Conservation (phyloP, 163 green algal genomes). For the Scenedesmus sp. region DNA sequence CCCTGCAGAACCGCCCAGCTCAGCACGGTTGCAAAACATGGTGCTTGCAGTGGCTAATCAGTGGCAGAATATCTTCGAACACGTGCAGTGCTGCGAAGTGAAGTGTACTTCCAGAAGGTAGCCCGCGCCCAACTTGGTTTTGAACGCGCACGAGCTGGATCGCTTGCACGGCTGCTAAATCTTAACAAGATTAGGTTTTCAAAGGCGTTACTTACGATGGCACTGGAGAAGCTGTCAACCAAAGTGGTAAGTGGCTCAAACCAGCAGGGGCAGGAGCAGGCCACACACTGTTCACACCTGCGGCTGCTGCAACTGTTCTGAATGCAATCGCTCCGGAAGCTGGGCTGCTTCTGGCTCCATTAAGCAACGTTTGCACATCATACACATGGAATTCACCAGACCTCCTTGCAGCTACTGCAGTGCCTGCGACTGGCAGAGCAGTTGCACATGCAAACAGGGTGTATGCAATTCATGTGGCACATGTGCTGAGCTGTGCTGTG, state of each 20-base stretch:
- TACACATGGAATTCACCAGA: neutral
- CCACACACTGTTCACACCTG: neutral
- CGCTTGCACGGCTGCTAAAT: neutral
- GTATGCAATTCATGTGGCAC: neutral
- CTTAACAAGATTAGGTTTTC: neutral
- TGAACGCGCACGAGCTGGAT: neutral
- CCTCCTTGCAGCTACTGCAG: neutral
- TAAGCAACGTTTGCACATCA: neutral
- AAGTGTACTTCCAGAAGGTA: neutral
- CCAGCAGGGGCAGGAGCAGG: neutral
- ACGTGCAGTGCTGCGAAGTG: neutral
- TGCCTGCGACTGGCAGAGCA: neutral
- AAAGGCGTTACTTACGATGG: conserved; percentile 9
- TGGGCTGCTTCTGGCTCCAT: neutral
- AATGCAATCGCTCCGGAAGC: neutral
- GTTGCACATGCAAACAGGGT: neutral
- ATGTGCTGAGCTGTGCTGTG: neutral
- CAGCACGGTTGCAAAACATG: neutral
- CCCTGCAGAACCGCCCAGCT: neutral
- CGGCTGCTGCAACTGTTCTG: neutral
- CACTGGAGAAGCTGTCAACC: conserved; percentile 42
- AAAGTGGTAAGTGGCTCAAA: conserved; percentile 32
- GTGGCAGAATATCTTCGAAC: neutral
- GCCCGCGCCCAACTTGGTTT: neutral
- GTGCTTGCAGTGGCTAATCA: neutral